Percentiles rank a stretch among this genome's conserved stretches.
Conservation (phyloP, 352 stramenopile genomes). For the Globisporangium nagaii region DNA sequence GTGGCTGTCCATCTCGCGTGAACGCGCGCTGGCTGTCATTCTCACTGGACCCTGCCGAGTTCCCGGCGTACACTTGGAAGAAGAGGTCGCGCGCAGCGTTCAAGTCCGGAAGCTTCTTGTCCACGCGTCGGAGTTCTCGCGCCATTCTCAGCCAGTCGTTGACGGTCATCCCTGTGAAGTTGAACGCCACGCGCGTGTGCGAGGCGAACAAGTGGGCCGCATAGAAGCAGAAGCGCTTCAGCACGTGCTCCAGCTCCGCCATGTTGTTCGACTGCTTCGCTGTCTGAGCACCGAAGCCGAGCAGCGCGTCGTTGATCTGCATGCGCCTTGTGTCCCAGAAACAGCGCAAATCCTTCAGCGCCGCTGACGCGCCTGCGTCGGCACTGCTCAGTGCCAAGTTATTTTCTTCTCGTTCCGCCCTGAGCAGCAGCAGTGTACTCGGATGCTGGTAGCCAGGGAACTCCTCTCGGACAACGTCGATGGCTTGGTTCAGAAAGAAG, state of each 20-base stretch:
- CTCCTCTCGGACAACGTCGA: constrained; percentile 8
- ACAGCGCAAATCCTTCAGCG: not conserved
- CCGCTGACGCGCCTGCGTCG: not conserved
- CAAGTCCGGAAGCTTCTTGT: constrained; percentile 17
- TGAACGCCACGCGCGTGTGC: constrained; percentile 25
- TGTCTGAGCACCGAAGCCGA: not conserved
- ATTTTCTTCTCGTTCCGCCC: not conserved
- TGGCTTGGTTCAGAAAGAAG: constrained; percentile 30
- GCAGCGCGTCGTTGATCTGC: constrained; percentile 2
- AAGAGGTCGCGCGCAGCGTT: not conserved
- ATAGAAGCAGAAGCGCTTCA: constrained; percentile 35
- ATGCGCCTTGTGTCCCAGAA: constrained; percentile 8
- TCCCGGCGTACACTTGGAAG: not conserved
- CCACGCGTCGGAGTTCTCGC: constrained; percentile 22
- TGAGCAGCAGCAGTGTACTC: not conserved
- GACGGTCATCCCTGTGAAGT: constrained; percentile 9
- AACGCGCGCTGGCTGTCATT: not conserved
- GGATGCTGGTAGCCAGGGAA: not conserved
- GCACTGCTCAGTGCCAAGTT: not conserved
- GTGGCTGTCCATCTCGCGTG: not conserved
- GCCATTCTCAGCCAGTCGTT: constrained; percentile 30
- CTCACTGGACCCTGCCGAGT: not conserved
- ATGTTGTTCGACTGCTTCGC: not conserved
- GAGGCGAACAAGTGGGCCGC: constrained; percentile 39
- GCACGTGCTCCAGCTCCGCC: constrained; percentile 26